phyloP scores from a whole-genome alignment of 2,329 filamentous ascomycete genomes.

The Talaromyces verruculosus region DNA sequence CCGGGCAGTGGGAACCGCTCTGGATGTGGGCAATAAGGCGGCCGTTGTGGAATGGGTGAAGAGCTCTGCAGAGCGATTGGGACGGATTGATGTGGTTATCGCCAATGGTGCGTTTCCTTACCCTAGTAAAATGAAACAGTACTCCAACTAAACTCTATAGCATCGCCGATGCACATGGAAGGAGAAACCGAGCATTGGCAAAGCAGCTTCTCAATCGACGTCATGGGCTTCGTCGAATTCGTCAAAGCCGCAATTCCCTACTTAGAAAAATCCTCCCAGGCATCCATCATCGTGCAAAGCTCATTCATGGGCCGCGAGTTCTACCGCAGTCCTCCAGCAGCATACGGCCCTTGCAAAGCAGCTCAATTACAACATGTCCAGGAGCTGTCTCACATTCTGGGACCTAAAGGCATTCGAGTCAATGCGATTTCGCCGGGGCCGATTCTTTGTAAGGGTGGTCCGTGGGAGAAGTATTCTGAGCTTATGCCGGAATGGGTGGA shows the following conservation, averaged over 20 bases:
- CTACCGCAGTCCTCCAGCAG: conserved; percentile 26
- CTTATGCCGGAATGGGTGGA: conserved; percentile 25
- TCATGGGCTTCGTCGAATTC: conserved; percentile 27
- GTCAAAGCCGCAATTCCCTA: conserved; percentile 23
- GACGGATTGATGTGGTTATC: conserved; percentile 25
- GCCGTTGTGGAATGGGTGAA: conserved; percentile 25
- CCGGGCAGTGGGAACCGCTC: conserved; percentile 22
- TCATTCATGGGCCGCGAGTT: conserved; percentile 29
- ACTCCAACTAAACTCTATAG: background rate
- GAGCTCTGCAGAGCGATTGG: conserved; percentile 17
- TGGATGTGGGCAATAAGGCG: conserved; percentile 24
- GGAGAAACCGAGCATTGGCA: conserved; percentile 24
- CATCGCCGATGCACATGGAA: conserved; percentile 26
- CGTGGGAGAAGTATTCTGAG: conserved; percentile 23
- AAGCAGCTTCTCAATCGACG: conserved; percentile 24
- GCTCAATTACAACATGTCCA: conserved; percentile 29
- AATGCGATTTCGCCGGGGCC: conserved; percentile 33
- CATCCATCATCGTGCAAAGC: conserved; percentile 26
- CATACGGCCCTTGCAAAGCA: conserved; percentile 28
- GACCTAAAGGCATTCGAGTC: conserved; percentile 30
- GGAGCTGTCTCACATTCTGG: conserved; percentile 27
- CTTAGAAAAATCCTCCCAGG: conserved; percentile 22
- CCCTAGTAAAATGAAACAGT: background rate
- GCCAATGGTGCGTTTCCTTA: conserved; percentile 24
- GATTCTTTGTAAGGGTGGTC: conserved; percentile 24